phyloP scores from a whole-genome alignment of 352 stramenopile species.

The Globisporangium ultimum region DNA sequence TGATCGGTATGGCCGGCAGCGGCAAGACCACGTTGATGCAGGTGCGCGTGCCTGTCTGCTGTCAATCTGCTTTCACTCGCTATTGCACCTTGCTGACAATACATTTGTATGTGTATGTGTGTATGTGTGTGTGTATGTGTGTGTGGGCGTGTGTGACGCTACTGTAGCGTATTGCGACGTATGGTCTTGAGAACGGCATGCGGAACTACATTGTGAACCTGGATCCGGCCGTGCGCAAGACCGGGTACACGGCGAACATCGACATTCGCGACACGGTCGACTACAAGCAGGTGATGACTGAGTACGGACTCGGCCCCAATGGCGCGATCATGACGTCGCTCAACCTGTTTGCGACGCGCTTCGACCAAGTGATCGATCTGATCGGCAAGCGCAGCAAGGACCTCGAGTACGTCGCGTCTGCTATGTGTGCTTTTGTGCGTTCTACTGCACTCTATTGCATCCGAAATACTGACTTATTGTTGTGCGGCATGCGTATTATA shows the following conservation, averaged over 20 bases:
- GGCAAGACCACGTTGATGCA: constrained; percentile 97
- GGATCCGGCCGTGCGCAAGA: constrained; percentile 95
- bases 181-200: constrained; percentile 61
- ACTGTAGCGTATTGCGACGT: constrained; percentile 58
- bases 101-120: too few species aligned
- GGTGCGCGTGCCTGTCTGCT: too few species aligned
- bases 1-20: constrained; percentile 96
- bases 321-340: constrained; percentile 99
- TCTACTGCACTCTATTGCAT: too few species aligned
- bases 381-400: constrained; percentile 87
- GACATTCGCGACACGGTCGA: constrained; percentile 99
- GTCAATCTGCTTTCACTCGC: too few species aligned
- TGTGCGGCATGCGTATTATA: constrained; percentile 16
- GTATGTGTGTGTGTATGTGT: too few species aligned
- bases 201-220: constrained; percentile 97
- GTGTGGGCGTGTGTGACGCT: neutral
- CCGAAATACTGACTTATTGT: too few species aligned
- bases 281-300: constrained; percentile 98
- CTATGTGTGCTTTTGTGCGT: neutral
- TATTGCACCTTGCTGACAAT: too few species aligned
- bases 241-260: constrained; percentile 96
- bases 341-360: constrained; percentile 99
- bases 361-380: constrained; percentile 97
- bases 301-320: constrained; percentile 98
- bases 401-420: constrained; percentile 65